A percentile compares a stretch with the other conserved stretches of the same genome.
Evolutionary conservation across 352 stramenopile species (phyloP).

Genomic region (Nothophytophthora sp.): DNA sequence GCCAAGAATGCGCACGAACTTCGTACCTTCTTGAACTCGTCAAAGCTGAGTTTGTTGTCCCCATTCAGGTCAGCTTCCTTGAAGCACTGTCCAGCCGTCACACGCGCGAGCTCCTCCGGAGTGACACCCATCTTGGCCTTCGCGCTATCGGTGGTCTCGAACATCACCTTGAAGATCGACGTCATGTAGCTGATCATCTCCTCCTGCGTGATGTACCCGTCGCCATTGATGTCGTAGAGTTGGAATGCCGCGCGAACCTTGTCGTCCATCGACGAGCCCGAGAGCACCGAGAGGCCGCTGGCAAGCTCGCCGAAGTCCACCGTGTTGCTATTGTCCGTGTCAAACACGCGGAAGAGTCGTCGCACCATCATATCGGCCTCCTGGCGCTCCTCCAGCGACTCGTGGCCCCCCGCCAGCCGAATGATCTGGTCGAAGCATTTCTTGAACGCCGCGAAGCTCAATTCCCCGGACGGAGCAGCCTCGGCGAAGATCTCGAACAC

Average conservation of each 20-base stretch:
- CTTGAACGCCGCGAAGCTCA: constrained; percentile 84
- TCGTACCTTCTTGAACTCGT: constrained; percentile 89
- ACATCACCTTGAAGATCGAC: constrained; percentile 91
- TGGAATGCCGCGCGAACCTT: constrained; percentile 87
- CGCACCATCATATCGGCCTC: constrained; percentile 82
- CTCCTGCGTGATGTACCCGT: constrained; percentile 84
- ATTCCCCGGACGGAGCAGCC: constrained; percentile 70
- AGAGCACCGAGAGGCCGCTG: constrained; percentile 83
- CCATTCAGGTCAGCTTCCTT: constrained; percentile 83
- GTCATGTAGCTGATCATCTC: constrained; percentile 91
- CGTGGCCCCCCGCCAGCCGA: constrained; percentile 73
- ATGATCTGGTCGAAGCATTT: constrained; percentile 90
- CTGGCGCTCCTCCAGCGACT: constrained; percentile 63
- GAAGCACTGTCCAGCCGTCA: constrained; percentile 86
- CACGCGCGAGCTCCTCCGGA: constrained; percentile 76
- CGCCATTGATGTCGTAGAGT: constrained; percentile 84
- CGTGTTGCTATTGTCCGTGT: constrained; percentile 84
- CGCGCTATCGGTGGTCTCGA: constrained; percentile 78
- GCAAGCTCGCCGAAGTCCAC: constrained; percentile 88
- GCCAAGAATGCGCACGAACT: background rate
- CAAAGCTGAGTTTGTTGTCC: constrained; percentile 86
- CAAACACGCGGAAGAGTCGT: constrained; percentile 84
- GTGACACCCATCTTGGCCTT: constrained; percentile 77
- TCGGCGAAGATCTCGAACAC: constrained; percentile 89
- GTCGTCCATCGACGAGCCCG: constrained; percentile 85